Evolutionary conservation across 1,284 basidiomycete genomes (phyloP), one percentile per base, ranked within the genome.

Genomic region (Cerioporus squamosus): DNA sequence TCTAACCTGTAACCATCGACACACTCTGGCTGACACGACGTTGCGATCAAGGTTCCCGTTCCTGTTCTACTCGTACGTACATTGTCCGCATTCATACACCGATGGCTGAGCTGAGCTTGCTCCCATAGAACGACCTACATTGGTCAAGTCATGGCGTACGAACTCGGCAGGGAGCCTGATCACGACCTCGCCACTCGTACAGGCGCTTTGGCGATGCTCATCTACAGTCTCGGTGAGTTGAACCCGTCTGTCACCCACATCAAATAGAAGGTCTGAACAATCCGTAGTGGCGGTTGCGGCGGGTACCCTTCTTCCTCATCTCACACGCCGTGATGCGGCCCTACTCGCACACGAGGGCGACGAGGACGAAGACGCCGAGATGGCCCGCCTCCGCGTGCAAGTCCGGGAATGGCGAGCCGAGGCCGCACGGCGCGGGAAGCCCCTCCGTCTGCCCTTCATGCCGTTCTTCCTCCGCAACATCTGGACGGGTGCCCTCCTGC

Each of bases 391-490:
- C 49, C 81, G 85, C 47, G 77, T 83, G 36, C 86, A 83, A 59
- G 90, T 96, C n/a, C 82, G 81, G 42, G 79, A 86, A 68, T 95
- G 94, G 94, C 88, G 87, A 64, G 85, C 85, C 20, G 93, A 96
- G 60, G 92, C 92, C 39, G 86, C 85, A 8, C 77, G 84, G 39
- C 79, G 86, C 59, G 93, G 93, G 33, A 80, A 83, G 68, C 85
- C 88, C 6, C 75, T 95, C 40, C 84, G 81, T 47, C 79, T 97
- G 6, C 94, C 94, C 20, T 81, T 86, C 24, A 93, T 91, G 87
- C 93, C 94, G 12, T 88, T 95, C 74, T 88, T 96, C 69, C 78
- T 96, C 55, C 83, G 94, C 53, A 95, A 97, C 66, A 93, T 96
- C 59, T 97, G 95, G 95, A 94, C 88, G 3, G 88, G 87, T 10